Evolutionary conservation across 192 early-diverging fungal genomes (phyloP), one percentile per base, ranked within the genome.

Genomic region (Coemansia sp.): DNA sequence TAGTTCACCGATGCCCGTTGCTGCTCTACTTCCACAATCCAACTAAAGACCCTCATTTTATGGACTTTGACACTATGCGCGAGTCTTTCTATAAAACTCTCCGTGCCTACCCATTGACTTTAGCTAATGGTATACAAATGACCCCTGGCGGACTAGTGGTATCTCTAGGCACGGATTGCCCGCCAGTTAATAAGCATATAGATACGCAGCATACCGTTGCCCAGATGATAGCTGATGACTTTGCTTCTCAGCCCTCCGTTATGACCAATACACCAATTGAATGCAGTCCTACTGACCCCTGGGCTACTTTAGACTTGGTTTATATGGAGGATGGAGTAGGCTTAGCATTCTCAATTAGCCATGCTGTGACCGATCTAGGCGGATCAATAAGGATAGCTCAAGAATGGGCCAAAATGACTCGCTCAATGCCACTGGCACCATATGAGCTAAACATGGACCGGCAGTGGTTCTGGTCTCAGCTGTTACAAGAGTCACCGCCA

Each of bases 251-350:
- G 57, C 68, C 68, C 2, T 14, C 21, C 3, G 61, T 19, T 4
- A 35, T 70, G 7, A 12, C 18, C 13, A 30, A 16, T 6, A 6
- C 5, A 3, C 1, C 53, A 15, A 18, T 23, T 9, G 55, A 70
- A n/a, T 61, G 55, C 20, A 45, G 59, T 37, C 51, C 36, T 6
- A 61, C 61, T 15, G 68, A 63, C 37, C 39, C 59, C 12, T 30
- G 63, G 40, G 68, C 44, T 7, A 19, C 48, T 0, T 23, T 63
- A 2, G 68, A 63, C 31, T 23, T 56, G 10, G 68, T 63, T 11
- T 63, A 70, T 28, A 55, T 70, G 61, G 19, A 15, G 10, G 68
- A 70, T n/a, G 68, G 68, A 0, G 68, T 63, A 3, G 68, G 68
- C 2, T 14, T 70, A 23, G n/a, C 46, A 1, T 8, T 70, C 11